Percentiles rank a stretch among this genome's conserved stretches.
phyloP scores from a whole-genome alignment of 2,329 filamentous ascomycete species.

The Fusarium mexicanum region DNA sequence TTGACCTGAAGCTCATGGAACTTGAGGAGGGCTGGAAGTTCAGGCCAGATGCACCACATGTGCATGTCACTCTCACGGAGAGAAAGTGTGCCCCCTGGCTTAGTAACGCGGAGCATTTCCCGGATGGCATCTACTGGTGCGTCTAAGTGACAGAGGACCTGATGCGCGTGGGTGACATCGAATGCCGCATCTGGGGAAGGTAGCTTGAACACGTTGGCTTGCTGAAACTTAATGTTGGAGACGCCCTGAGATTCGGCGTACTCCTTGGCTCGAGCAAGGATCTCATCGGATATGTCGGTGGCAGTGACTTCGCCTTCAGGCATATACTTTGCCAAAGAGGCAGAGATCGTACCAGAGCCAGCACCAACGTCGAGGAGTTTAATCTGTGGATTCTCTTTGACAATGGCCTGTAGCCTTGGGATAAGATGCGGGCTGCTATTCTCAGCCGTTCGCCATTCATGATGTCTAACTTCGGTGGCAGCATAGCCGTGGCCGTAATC shows the following conservation, averaged over 20 bases:
- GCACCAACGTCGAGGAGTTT: conserved; percentile 59
- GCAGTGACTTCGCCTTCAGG: conserved; percentile 50
- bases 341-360: conserved; percentile 60
- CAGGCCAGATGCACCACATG: conserved; percentile 46
- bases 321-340: conserved; percentile 53
- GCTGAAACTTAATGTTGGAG: conserved; percentile 43
- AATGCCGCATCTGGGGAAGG: conserved; percentile 53
- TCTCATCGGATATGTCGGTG: conserved; percentile 46
- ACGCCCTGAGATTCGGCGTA: conserved; percentile 38
- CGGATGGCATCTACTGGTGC: conserved; percentile 47
- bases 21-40: conserved; percentile 35
- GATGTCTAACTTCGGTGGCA: conserved; percentile 42
- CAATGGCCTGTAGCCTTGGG: conserved; percentile 47
- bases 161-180: conserved; percentile 55
- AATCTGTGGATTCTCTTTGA: conserved; percentile 44
- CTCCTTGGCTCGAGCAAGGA: conserved; percentile 41
- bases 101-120: conserved; percentile 56
- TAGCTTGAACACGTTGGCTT: conserved; percentile 46
- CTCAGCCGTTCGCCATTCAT: conserved; percentile 54
- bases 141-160: conserved; percentile 55
- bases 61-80: conserved; percentile 45
- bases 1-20: conserved; percentile 39
- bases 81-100: conserved; percentile 55
- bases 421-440: conserved; percentile 56
- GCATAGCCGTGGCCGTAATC: conserved; percentile 42